A percentile compares a stretch with the other conserved stretches of the same genome.
These are phyloP conservation scores for Solanum sejunctum DNA, from an alignment of 257 asterid genomes.

Conservation along the genomic window DNA sequence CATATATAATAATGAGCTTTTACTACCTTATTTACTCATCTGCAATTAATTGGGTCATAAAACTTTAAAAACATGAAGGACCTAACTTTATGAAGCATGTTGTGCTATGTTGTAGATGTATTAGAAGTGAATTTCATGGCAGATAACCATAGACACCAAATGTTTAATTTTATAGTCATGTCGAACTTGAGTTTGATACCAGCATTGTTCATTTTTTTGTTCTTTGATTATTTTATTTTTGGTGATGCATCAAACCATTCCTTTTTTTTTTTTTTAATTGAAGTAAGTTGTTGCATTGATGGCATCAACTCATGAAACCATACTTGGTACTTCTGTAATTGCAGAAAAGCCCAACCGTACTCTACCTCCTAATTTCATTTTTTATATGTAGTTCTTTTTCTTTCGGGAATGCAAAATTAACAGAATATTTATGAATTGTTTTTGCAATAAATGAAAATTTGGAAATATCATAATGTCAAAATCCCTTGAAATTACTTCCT, in stretches of 20 bases:
- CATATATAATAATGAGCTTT: not conserved
- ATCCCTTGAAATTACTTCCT: not conserved
- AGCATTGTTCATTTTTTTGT: not conserved
- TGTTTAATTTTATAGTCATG: not conserved
- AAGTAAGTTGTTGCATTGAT: not conserved
- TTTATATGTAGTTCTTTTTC: not conserved
- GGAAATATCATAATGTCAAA: not conserved
- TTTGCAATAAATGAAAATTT: not conserved
- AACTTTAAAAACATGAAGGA: not conserved
- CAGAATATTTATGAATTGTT: not conserved
- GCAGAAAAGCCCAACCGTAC: not conserved
- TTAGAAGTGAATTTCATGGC: not conserved
- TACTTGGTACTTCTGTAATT: not conserved
- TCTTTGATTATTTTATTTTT: not conserved
- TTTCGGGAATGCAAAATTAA: not conserved
- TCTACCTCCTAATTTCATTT: not conserved
- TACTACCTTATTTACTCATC: not conserved
- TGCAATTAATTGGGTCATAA: not conserved
- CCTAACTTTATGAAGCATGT: not conserved
- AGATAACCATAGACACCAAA: not conserved
- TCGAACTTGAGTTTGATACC: not conserved
- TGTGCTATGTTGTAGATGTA: not conserved
- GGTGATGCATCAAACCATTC: not conserved
- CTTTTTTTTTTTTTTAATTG: not conserved
- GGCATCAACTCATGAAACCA: not conserved